Evolutionary conservation across 1,284 basidiomycete species (phyloP).

Genomic region (Calocybe gambosa): DNA sequence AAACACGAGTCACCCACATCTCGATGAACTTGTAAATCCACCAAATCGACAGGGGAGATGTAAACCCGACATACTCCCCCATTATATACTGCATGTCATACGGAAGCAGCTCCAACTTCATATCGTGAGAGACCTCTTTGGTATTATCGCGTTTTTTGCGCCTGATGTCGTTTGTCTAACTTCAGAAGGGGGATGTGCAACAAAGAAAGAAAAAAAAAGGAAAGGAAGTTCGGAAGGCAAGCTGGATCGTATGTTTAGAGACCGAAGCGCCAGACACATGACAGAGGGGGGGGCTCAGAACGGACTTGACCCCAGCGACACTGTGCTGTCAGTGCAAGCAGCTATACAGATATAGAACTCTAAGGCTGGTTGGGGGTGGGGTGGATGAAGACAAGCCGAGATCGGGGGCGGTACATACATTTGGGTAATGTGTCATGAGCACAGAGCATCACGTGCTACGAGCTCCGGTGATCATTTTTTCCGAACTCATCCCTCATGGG

Average conservation of each 20-base stretch:
- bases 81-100: slow-evolving; percentile 13
- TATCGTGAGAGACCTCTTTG: slow-evolving; percentile 17
- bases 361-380: not conserved
- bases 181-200: too few relatives aligned
- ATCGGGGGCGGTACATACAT: too few relatives aligned
- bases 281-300: slow-evolving; percentile 14
- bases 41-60: slow-evolving; percentile 12
- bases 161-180: too few relatives aligned
- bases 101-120: slow-evolving; percentile 12
- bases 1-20: slow-evolving; percentile 20
- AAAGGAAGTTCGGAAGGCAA: slow-evolving; percentile 9
- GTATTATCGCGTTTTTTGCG: slow-evolving; percentile 2
- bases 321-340: not conserved
- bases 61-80: slow-evolving; percentile 13
- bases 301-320: slow-evolving; percentile 10
- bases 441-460: not conserved
- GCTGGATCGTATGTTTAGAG: slow-evolving; percentile 10
- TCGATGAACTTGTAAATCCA: slow-evolving; percentile 14
- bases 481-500: too few relatives aligned
- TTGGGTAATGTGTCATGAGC: too few relatives aligned
- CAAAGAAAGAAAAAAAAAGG: too few relatives aligned
- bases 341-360: slow-evolving; percentile 2
- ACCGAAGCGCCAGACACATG: slow-evolving; percentile 15
- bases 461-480: not conserved
- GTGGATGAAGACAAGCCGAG: too few relatives aligned